Conservation (phyloP, 805 yeast species). For the Ogataea glucozyma region DNA sequence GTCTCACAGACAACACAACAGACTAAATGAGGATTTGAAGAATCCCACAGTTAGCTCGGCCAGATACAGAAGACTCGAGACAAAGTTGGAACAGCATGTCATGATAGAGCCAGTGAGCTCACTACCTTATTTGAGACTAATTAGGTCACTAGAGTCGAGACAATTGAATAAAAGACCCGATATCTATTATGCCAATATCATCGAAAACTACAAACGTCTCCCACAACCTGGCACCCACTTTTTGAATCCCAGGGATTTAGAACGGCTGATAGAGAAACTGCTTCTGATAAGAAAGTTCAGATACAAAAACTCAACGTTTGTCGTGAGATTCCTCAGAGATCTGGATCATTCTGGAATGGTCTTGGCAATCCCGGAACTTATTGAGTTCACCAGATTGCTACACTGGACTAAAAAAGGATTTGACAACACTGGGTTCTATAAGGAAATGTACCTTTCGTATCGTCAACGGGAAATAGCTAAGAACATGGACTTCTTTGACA, state of each 20-base stretch:
- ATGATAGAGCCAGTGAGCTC: slow-evolving; percentile 11
- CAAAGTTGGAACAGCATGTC: slow-evolving; percentile 6
- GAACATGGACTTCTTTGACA: slow-evolving; percentile 43
- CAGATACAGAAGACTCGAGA: slow-evolving; percentile 1
- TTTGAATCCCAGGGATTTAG: slow-evolving; percentile 12
- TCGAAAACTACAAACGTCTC: slow-evolving; percentile 6
- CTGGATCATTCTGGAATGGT: slow-evolving; percentile 11
- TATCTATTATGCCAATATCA: slow-evolving; percentile 3
- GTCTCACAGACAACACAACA: background rate
- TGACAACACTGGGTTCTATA: slow-evolving; percentile 62
- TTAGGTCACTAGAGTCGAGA: slow-evolving; percentile 2
- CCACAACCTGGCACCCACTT: slow-evolving; percentile 16
- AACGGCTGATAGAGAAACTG: slow-evolving; percentile 6
- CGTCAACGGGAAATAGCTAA: slow-evolving; percentile 84
- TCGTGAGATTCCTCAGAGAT: slow-evolving; percentile 12
- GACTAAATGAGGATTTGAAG: background rate
- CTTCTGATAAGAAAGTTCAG: background rate
- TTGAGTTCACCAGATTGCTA: slow-evolving; percentile 49
- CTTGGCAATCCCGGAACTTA: slow-evolving; percentile 13
- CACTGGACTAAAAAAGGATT: slow-evolving; percentile 67
- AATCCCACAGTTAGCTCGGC: background rate
- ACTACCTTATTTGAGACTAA: slow-evolving; percentile 2
- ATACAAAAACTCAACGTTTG: slow-evolving; percentile 1
- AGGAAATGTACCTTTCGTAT: slow-evolving; percentile 97
- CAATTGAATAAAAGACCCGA: background rate